Conservation (phyloP, 441 rosid species). For the Lepidium campestre region DNA sequence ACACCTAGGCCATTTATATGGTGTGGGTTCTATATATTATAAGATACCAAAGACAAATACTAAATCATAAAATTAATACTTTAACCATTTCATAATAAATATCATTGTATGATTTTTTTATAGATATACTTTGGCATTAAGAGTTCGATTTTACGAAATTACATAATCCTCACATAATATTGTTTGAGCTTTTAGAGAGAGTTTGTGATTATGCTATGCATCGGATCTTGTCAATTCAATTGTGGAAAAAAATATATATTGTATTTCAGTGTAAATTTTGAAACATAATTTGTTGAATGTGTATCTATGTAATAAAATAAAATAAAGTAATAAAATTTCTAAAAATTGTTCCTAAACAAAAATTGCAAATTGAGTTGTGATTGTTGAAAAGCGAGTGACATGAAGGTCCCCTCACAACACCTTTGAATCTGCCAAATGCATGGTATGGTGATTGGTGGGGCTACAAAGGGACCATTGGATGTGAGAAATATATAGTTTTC, state of each 20-base stretch:
- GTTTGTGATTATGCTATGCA: too few relatives aligned
- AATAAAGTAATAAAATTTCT: not conserved
- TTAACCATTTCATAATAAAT: too few relatives aligned
- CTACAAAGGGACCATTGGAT: slow-evolving; percentile 1
- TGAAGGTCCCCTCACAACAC: slow-evolving; percentile 17
- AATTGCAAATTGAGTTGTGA: not conserved
- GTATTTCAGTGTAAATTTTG: too few relatives aligned
- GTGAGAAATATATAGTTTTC: not conserved
- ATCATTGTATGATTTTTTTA: too few relatives aligned
- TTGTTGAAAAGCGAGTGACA: slow-evolving; percentile 16
- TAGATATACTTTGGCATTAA: too few relatives aligned
- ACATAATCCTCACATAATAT: too few relatives aligned
- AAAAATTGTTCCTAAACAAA: not conserved
- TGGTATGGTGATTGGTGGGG: slow-evolving; percentile 17
- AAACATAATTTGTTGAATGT: too few relatives aligned
- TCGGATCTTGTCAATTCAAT: too few relatives aligned
- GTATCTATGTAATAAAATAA: not conserved
- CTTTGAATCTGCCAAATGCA: slow-evolving; percentile 2
- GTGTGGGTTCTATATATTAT: slow-evolving; percentile 5
- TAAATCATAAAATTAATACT: not conserved
- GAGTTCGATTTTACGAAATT: too few relatives aligned
- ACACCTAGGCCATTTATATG: slow-evolving; percentile 7
- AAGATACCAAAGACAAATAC: not conserved
- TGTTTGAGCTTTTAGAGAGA: too few relatives aligned
- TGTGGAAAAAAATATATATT: too few relatives aligned